phyloP scores from a whole-genome alignment of 2,329 filamentous ascomycete genomes.

The Acrodontium crateriforme region DNA sequence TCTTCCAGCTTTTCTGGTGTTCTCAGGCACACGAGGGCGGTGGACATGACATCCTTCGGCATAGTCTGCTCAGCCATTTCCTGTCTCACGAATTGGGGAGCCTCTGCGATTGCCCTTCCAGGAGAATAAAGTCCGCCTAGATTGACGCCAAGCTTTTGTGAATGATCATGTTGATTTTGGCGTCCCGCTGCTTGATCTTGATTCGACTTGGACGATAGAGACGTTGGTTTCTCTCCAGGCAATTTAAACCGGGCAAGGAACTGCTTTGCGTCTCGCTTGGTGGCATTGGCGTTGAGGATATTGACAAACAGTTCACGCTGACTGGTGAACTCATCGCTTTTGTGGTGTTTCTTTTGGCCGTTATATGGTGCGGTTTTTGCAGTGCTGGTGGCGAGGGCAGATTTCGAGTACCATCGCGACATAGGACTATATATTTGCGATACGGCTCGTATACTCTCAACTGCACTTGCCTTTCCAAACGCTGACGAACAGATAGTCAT shows the following conservation, averaged over 20 bases:
- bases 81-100: conserved; percentile 45
- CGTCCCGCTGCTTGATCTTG: conserved; percentile 12
- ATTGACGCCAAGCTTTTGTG: conserved; percentile 41
- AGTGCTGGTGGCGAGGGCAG: too few relatives aligned
- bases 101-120: conserved; percentile 43
- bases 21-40: conserved; percentile 76
- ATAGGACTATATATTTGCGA: too few relatives aligned
- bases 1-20: conserved; percentile 59
- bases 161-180: conserved; percentile 14
- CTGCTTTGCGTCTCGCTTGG: conserved; percentile 80
- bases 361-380: conserved; percentile 6
- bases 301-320: conserved; percentile 63
- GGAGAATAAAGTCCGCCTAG: conserved; percentile 47
- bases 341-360: conserved; percentile 8
- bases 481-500: conserved; percentile 24
- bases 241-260: conserved; percentile 78
- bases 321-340: conserved; percentile 10
- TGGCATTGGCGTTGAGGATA: conserved; percentile 75
- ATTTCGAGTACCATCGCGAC: too few relatives aligned
- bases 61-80: conserved; percentile 17
- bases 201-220: conserved; percentile 10
- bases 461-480: conserved; percentile 22
- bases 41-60: conserved; percentile 43
- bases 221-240: conserved; percentile 25
- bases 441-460: too few relatives aligned